A percentile compares a stretch with the other conserved stretches of the same genome.
Evolutionary conservation across 2,329 filamentous ascomycete genomes (phyloP).

Genomic region (Aspergillus brunneoviolaceus): DNA sequence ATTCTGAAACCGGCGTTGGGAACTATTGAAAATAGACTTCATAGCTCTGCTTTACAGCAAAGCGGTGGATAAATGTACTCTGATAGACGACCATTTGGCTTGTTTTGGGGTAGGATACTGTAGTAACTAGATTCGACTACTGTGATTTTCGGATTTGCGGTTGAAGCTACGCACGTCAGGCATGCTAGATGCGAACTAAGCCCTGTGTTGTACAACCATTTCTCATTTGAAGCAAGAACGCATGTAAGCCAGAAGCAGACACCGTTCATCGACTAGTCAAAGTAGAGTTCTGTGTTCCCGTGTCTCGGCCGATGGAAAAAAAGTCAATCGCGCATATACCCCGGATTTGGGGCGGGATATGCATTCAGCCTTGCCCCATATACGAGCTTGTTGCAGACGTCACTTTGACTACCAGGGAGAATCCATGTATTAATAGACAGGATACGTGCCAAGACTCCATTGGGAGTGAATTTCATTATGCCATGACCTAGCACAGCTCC

Average conservation of each 20-base stretch:
- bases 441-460: neutral
- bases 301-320: neutral
- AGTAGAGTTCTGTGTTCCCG: neutral
- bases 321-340: neutral
- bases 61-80: neutral
- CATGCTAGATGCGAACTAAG: neutral
- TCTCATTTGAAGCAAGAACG: neutral
- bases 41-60: neutral
- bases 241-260: neutral
- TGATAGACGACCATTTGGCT: neutral
- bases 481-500: neutral
- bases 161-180: neutral
- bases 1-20: neutral
- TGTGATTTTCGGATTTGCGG: neutral
- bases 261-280: neutral
- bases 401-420: neutral
- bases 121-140: neutral
- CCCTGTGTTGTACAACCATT: neutral
- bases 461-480: neutral
- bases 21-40: neutral
- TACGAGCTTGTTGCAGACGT: neutral
- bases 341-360: neutral
- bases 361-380: neutral
- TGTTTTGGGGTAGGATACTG: neutral
- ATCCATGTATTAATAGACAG: neutral